A percentile compares a stretch with the other conserved stretches of the same genome.
phyloP scores from a whole-genome alignment of 73 alveolate genomes.

The Uronychia binucleata region DNA sequence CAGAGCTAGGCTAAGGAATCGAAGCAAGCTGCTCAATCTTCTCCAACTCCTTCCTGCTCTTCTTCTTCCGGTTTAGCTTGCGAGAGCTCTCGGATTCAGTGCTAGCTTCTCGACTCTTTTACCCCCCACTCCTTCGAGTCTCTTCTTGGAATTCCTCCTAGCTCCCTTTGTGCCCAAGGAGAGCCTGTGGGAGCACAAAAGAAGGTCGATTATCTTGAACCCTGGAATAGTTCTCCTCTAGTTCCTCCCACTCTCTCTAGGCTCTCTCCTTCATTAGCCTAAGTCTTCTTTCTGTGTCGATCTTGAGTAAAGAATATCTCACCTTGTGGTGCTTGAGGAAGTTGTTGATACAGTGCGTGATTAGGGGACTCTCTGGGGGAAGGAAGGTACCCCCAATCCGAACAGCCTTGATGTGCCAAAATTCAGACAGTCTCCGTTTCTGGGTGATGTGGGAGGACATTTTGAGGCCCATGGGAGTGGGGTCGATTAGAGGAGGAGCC shows the following conservation, averaged over 20 bases:
- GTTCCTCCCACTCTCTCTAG: background rate
- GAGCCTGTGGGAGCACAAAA: background rate
- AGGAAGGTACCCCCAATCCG: constrained; percentile 31
- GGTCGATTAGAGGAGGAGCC: background rate
- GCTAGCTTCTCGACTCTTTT: background rate
- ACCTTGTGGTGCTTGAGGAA: constrained; percentile 39
- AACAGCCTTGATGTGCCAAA: constrained; percentile 51
- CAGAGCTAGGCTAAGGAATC: too few relatives aligned
- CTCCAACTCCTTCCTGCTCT: too few relatives aligned
- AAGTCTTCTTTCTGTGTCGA: background rate
- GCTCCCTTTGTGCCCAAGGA: background rate
- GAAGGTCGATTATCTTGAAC: background rate
- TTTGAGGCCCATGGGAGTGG: background rate
- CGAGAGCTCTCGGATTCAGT: background rate
- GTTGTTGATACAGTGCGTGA: constrained; percentile 28
- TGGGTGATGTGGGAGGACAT: background rate
- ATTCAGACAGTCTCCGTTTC: constrained; percentile 11
- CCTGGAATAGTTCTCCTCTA: background rate
- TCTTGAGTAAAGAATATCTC: too few relatives aligned
- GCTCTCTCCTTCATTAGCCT: background rate
- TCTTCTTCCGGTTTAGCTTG: too few relatives aligned
- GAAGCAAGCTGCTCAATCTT: too few relatives aligned
- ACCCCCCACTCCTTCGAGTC: background rate
- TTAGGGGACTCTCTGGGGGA: constrained; percentile 49
- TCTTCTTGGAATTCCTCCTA: background rate